Evolutionary conservation across 2,329 filamentous ascomycete species (phyloP), one percentile per base, ranked within the genome.

Genomic region (Annulohypoxylon truncatum): DNA sequence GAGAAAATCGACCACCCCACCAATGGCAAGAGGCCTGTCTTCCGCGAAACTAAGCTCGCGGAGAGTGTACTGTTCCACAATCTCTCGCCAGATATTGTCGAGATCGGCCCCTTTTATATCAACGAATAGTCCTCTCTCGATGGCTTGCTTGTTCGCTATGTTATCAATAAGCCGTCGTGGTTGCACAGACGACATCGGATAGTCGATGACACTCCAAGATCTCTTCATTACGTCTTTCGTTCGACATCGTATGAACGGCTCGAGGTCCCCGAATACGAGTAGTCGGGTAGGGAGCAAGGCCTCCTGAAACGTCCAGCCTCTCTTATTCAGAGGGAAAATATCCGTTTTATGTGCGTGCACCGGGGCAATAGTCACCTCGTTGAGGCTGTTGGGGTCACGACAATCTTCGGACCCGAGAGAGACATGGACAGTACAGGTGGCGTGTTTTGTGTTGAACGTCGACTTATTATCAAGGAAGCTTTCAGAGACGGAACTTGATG

Each of bases 1-100:
- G 10, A 63, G 60, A n/a, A 63, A 58, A 10, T 63, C 60, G 2
- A 58, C 10, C 0, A 63, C 53, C 12, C 60, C 60, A 10, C 52
- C 40, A 33, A 63, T 63, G 8, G 60, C 60, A 4, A 57, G 53
- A 13, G 53, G 60, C 18, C 60, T 63, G 47, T 63, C 60, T 35
- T 52, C 38, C 2, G 13, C 8, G 31, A 52, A 57, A 44, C 46
- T 33, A 12, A 63, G 60, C 35, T 53, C 53, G 29, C 60, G 60
- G 42, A 56, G 60, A 13, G 60, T 63, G 9, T 63, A 63, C 28
- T 63, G 52, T 53, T 63, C 60, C n/a, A 63, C 52, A 12, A 63
- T 44, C 31, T 57, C 60, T 15, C 53, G 47, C 60, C 60, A 63
- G 33, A 63, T 51, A 40, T 38, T 46, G 10, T 63, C 40, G 35